These are phyloP conservation scores for Pichia occidentalis DNA, from an alignment of 805 yeast species.

Conservation along the genomic window DNA sequence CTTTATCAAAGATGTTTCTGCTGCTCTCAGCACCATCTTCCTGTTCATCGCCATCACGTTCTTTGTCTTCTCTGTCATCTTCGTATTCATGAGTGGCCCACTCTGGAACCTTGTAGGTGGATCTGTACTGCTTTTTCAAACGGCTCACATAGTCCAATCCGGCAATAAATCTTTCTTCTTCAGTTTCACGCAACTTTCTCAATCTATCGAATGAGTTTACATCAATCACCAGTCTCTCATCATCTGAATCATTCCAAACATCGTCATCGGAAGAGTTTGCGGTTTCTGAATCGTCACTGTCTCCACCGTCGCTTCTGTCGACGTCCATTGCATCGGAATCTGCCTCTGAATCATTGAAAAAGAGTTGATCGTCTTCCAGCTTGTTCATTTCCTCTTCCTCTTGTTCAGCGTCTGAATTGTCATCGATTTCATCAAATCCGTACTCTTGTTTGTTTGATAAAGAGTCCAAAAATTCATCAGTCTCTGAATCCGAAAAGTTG, in stretches of 20 bases:
- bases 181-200: slow-evolving; percentile 63
- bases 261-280: slow-evolving; percentile 26
- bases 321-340: slow-evolving; percentile 30
- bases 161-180: slow-evolving; percentile 28
- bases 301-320: slow-evolving; percentile 27
- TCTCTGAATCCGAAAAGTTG: slow-evolving; percentile 25
- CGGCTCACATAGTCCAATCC: slow-evolving; percentile 30
- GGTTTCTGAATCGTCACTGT: slow-evolving; percentile 21
- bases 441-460: slow-evolving; percentile 41
- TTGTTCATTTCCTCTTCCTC: slow-evolving; percentile 30
- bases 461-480: slow-evolving; percentile 33
- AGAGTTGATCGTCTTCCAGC: slow-evolving; percentile 44
- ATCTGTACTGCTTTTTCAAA: slow-evolving; percentile 56
- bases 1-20: slow-evolving; percentile 12
- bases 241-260: slow-evolving; percentile 91
- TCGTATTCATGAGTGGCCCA: slow-evolving; percentile 67
- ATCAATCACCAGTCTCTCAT: slow-evolving; percentile 63
- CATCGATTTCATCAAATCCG: slow-evolving; percentile 28
- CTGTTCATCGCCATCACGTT: slow-evolving; percentile 13
- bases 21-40: slow-evolving; percentile 15
- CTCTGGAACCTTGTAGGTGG: slow-evolving; percentile 72
- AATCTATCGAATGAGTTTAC: slow-evolving; percentile 51
- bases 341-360: slow-evolving; percentile 45
- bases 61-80: slow-evolving; percentile 35
- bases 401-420: slow-evolving; percentile 28